Conservation (phyloP, 2,329 filamentous ascomycete species). For the Metarhizium rileyi region DNA sequence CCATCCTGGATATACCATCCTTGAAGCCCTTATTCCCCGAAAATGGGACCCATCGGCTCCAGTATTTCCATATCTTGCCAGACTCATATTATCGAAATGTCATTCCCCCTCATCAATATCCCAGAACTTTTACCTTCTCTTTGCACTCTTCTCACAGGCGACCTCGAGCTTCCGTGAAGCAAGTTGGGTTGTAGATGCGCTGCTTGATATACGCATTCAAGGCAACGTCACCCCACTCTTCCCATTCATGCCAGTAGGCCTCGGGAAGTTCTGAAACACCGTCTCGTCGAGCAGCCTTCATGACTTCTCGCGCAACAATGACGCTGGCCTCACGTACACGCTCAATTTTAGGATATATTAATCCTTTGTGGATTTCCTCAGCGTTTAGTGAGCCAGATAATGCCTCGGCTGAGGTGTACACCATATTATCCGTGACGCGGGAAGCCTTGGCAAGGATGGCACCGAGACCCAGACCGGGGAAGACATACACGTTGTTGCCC, state of each 20-base stretch:
- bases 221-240: constrained; percentile 58
- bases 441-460: constrained; percentile 85
- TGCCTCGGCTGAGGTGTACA: constrained; percentile 83
- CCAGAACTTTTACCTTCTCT: background rate
- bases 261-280: constrained; percentile 63
- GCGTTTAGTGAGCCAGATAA: constrained; percentile 68
- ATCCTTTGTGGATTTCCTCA: constrained; percentile 71
- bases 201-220: constrained; percentile 51
- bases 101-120: background rate
- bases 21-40: background rate
- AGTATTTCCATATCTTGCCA: background rate
- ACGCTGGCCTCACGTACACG: constrained; percentile 87
- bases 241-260: constrained; percentile 61
- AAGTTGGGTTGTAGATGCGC: constrained; percentile 49
- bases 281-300: constrained; percentile 79
- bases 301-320: constrained; percentile 80
- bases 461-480: constrained; percentile 90
- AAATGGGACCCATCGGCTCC: background rate
- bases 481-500: constrained; percentile 87
- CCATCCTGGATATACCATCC: background rate
- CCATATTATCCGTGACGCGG: constrained; percentile 87
- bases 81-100: background rate
- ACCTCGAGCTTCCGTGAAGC: constrained; percentile 27
- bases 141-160: constrained; percentile 17
- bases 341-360: constrained; percentile 85